phyloP scores from a whole-genome alignment of 2,329 filamentous ascomycete species.

The Colletotrichum noveboracense region DNA sequence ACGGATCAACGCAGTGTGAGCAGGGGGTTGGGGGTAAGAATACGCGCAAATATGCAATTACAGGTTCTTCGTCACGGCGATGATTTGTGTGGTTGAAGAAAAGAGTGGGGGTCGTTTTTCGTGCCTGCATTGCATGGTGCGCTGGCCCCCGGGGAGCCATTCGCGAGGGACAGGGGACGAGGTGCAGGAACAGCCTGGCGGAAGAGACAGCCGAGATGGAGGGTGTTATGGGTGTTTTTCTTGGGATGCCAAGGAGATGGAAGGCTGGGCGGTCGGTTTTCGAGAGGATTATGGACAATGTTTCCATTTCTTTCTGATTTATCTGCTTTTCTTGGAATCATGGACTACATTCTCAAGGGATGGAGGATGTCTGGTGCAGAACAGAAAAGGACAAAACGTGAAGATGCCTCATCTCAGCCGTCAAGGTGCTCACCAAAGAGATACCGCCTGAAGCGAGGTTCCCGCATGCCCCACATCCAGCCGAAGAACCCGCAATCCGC shows the following conservation, averaged over 20 bases:
- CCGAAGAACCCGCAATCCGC: conserved; percentile 3
- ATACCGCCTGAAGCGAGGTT: neutral
- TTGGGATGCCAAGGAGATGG: neutral
- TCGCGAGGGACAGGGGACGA: neutral
- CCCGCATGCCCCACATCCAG: neutral
- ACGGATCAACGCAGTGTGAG: neutral
- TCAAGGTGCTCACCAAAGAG: neutral
- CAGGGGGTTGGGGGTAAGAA: neutral
- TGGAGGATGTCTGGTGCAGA: fast-evolving
- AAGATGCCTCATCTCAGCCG: neutral
- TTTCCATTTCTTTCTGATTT: neutral
- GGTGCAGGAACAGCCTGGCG: neutral
- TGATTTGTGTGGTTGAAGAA: neutral
- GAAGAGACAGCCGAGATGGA: neutral
- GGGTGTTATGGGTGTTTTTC: neutral
- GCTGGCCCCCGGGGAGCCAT: neutral
- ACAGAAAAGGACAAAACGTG: fast-evolving
- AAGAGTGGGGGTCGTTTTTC: neutral
- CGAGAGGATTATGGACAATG: neutral
- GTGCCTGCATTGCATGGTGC: neutral
- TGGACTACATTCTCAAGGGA: fast-evolving
- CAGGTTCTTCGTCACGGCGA: neutral
- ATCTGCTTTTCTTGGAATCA: neutral
- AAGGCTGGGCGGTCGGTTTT: neutral
- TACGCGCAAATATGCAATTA: neutral